phyloP scores from a whole-genome alignment of 2,329 filamentous ascomycete genomes.

The Cytospora leucostoma region DNA sequence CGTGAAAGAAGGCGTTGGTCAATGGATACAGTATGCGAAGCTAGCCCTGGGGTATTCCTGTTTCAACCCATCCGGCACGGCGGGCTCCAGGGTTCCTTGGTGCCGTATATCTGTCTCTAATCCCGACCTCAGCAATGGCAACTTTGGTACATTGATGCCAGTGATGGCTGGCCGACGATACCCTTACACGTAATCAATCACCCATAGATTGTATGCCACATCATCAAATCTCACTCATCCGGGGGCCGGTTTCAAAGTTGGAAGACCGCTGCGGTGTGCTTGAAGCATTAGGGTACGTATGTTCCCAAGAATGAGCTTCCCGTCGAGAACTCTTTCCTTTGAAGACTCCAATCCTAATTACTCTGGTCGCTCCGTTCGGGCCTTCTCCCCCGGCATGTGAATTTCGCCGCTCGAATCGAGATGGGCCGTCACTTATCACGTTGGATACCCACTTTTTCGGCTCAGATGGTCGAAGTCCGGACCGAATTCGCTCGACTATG shows the following conservation, averaged over 20 bases:
- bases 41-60: no score
- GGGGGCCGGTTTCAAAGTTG: slow-evolving; percentile 20
- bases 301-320: no score
- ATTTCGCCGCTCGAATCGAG: slow-evolving; percentile 1
- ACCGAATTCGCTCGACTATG: no score
- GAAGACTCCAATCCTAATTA: no score
- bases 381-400: not conserved
- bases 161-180: slow-evolving; percentile 11
- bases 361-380: not conserved
- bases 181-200: not conserved
- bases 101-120: not conserved
- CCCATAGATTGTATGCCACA: not conserved
- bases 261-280: slow-evolving; percentile 13
- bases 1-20: no score
- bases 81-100: no score
- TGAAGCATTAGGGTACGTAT: slow-evolving; percentile 3
- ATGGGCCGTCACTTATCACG: slow-evolving; percentile 3
- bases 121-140: not conserved
- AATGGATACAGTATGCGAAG: no score
- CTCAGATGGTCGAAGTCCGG: not conserved
- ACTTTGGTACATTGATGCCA: not conserved
- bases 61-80: no score
- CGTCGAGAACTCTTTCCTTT: no score
- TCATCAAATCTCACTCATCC: slow-evolving; percentile 1
- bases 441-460: not conserved